These are phyloP conservation scores for Metarhizium album DNA, from an alignment of 2,329 filamentous ascomycete genomes.

Conservation along the genomic window DNA sequence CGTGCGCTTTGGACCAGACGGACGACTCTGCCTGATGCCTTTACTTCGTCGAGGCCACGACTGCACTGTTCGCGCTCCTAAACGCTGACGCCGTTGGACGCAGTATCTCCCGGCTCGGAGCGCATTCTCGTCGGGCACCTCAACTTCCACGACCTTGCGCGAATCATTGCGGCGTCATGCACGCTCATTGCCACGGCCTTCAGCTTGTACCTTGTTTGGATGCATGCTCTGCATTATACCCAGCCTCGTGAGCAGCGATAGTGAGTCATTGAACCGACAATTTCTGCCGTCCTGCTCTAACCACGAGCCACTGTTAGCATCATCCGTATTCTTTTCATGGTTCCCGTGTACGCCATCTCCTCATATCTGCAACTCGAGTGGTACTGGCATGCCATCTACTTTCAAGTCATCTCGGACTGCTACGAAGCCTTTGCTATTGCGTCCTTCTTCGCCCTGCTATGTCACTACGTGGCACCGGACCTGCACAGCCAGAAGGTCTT, in stretches of 20 bases:
- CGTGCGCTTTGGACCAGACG: not conserved
- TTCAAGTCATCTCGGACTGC: constrained; percentile 69
- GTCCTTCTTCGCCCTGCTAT: constrained; percentile 75
- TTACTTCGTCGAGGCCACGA: not conserved
- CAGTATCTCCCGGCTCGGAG: constrained; percentile 36
- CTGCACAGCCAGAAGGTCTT: constrained; percentile 74
- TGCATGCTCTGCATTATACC: constrained; percentile 50
- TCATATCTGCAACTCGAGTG: constrained; percentile 63
- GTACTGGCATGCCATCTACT: constrained; percentile 73
- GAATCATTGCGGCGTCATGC: constrained; percentile 37
- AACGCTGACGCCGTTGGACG: not conserved
- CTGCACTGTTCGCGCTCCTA: not conserved
- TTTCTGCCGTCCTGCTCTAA: not conserved
- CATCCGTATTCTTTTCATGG: constrained; percentile 81
- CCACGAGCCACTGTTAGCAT: constrained; percentile 42
- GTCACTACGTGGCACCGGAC: constrained; percentile 67
- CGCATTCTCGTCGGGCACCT: constrained; percentile 33
- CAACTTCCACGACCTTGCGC: constrained; percentile 44
- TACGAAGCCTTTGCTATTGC: constrained; percentile 86
- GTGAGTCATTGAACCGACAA: constrained; percentile 21
- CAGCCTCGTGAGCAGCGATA: constrained; percentile 50
- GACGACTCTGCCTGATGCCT: not conserved
- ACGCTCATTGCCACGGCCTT: constrained; percentile 39
- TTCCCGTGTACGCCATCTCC: constrained; percentile 68
- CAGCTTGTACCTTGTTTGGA: constrained; percentile 46